Conservation (phyloP, 192 early-diverging fungal species). For the Gigaspora rosea region DNA sequence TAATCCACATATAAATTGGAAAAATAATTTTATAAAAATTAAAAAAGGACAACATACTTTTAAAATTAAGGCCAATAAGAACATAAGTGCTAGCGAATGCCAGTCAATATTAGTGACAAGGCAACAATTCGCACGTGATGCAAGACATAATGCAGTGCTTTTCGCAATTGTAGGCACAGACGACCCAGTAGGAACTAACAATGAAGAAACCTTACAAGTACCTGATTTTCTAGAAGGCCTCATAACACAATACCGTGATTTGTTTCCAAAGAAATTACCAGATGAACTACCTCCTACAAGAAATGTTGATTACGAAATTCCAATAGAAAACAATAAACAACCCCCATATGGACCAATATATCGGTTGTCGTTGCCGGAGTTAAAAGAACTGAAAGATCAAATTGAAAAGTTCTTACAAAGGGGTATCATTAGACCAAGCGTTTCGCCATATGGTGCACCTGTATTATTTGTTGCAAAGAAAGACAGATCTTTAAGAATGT, state of each 20-base stretch:
- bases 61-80: too few relatives aligned
- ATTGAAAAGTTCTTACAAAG: constrained; percentile 17
- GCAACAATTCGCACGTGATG: too few relatives aligned
- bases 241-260: background rate
- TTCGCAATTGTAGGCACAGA: too few relatives aligned
- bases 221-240: too few relatives aligned
- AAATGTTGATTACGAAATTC: constrained; percentile 24
- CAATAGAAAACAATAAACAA: background rate
- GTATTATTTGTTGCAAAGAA: constrained; percentile 32
- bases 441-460: constrained; percentile 15
- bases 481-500: constrained; percentile 39
- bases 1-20: too few relatives aligned
- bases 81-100: too few relatives aligned
- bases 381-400: constrained; percentile 40
- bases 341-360: constrained; percentile 34
- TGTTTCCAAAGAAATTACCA: constrained; percentile 18
- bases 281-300: constrained; percentile 13
- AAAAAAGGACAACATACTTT: too few relatives aligned
- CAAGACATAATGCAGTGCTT: too few relatives aligned
- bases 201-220: too few relatives aligned
- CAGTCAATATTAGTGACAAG: too few relatives aligned
- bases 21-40: too few relatives aligned
- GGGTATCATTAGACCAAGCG: constrained; percentile 28
- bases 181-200: too few relatives aligned
- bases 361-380: constrained; percentile 30